Base-by-base conservation (phyloP, 1,284 basidiomycete genomes). In the Ustilago bromivora region DNA sequence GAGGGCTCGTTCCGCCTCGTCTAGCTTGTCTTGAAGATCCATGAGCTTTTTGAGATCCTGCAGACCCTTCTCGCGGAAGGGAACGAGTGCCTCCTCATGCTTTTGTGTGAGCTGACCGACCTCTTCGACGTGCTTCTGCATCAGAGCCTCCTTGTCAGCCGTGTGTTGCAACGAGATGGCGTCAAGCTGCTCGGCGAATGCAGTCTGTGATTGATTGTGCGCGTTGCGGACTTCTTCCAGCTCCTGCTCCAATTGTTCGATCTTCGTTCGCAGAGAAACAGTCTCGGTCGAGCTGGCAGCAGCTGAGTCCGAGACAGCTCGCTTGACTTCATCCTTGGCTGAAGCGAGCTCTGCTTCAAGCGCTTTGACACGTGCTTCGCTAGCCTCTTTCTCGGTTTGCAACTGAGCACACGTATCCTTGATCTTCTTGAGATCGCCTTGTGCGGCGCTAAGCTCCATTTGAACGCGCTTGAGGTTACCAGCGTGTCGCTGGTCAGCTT, bases 21-120 rank as follows among this genome's bases (percentile, higher is more conserved):
- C 70, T 34, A 81, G 66, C 60, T 64, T 67, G 59, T 81, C 79
- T 38, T 77, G 75, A 54, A 81, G 59, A 12, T 77, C 71, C 74
- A 79, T 74, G 32, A 79, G 61, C 62, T 72, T 71, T 3, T 61
- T 72, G 10, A 67, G 41, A 40, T 77, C 71, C 61, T 74, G 57
- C 38, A 70, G 51, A 34, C 57, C 54, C 61, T 77, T 79, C 57
- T 79, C 73, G 17, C 61, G 58, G 57, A 71, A 53, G 11, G 63
- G 58, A 34, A 61, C 51, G n/a, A 81, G 40, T 2, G 52, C 71
- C 15, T 68, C 47, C 6, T 76, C 73, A 62, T 79, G 77, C 46
- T 57, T 36, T 28, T 60, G 38, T 7, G 66, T 54, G 31, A 76
- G 65, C 41, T 67, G 57, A 5, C 46, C 60, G 17, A 76, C 32